phyloP scores from a whole-genome alignment of 257 asterid species.

The Primulina huaijiensis region DNA sequence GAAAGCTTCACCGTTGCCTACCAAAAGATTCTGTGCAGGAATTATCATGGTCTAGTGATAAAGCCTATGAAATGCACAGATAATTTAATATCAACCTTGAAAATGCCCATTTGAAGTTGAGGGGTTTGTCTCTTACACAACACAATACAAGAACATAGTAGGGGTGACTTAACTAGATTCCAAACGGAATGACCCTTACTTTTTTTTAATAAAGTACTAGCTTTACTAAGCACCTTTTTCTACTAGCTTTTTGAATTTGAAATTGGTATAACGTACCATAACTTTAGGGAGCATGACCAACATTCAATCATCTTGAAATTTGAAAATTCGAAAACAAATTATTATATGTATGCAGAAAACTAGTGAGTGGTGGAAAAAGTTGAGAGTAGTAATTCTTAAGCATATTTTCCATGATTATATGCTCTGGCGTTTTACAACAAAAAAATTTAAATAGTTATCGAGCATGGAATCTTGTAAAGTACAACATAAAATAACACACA shows the following conservation, averaged over 20 bases:
- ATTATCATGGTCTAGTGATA: neutral
- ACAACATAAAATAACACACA: neutral
- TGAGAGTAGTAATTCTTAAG: neutral
- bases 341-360: neutral
- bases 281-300: neutral
- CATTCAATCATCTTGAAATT: neutral
- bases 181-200: neutral
- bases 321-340: neutral
- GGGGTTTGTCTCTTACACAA: slow-evolving; percentile 15
- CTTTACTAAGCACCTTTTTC: neutral
- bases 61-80: slow-evolving; percentile 24
- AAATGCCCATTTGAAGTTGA: slow-evolving; percentile 26
- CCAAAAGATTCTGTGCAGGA: slow-evolving; percentile 19
- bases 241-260: neutral
- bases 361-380: neutral
- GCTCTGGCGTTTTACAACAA: neutral
- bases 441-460: neutral
- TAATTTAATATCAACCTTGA: slow-evolving; percentile 10
- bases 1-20: slow-evolving; percentile 34
- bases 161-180: neutral
- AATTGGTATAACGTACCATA: neutral
- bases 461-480: neutral
- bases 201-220: too few relatives aligned
- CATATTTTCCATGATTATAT: neutral
- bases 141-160: neutral